These are phyloP conservation scores for Leishmania braziliensis DNA, from an alignment of 208 protist genomes.

Conservation along the genomic window DNA sequence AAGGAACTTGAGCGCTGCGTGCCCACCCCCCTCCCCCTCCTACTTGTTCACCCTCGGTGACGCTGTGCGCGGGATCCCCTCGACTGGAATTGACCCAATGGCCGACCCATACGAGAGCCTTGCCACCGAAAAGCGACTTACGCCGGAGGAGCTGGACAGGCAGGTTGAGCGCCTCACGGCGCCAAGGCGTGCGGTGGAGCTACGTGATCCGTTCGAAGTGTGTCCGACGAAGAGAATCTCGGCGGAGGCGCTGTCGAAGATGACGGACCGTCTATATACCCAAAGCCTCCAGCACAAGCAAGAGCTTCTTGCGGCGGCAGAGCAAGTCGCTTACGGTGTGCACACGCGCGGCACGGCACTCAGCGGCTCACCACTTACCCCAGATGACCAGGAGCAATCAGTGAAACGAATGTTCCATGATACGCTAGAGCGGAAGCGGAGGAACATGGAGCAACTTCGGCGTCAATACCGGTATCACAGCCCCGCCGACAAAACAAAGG, in stretches of 20 bases:
- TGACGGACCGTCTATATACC: slow-evolving; percentile 78
- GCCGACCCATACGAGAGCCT: slow-evolving; percentile 9
- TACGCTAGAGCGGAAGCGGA: slow-evolving; percentile 34
- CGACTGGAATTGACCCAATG: slow-evolving; percentile 8
- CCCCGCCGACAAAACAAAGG: slow-evolving; percentile 7
- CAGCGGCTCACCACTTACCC: slow-evolving; percentile 6
- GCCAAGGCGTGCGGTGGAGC: slow-evolving; percentile 27
- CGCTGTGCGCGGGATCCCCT: neutral
- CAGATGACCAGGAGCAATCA: slow-evolving; percentile 41
- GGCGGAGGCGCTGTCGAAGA: slow-evolving; percentile 51
- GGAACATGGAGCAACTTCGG: slow-evolving; percentile 36
- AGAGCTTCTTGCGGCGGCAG: slow-evolving; percentile 30
- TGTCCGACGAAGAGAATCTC: slow-evolving; percentile 53
- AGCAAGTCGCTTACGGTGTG: slow-evolving; percentile 20
- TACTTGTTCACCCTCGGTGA: neutral
- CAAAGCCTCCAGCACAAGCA: slow-evolving; percentile 42
- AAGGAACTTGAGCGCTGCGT: neutral
- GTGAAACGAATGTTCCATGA: slow-evolving; percentile 64
- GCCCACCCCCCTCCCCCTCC: neutral
- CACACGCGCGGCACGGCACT: neutral
- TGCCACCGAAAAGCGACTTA: slow-evolving; percentile 33
- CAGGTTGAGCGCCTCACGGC: slow-evolving; percentile 53
- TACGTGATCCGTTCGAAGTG: slow-evolving; percentile 66
- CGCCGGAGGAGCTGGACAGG: slow-evolving; percentile 61
- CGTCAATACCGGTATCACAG: slow-evolving; percentile 45